These are phyloP conservation scores for Plasmodium knowlesi DNA, from an alignment of 169 alveolate species.

Conservation along the genomic window DNA sequence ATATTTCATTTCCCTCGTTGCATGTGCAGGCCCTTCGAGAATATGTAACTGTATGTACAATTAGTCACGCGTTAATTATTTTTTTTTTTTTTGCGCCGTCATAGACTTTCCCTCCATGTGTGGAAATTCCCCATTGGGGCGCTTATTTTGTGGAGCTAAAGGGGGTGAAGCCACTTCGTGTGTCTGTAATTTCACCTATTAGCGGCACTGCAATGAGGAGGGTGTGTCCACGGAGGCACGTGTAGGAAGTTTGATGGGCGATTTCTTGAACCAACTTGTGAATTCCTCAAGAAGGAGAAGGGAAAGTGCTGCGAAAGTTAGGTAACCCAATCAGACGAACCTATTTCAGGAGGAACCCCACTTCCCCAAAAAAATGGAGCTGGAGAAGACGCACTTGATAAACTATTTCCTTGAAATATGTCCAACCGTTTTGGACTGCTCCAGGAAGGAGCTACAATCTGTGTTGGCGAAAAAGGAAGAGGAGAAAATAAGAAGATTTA, in stretches of 20 bases:
- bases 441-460: conserved; percentile 84
- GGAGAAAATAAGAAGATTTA: conserved; percentile 79
- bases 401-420: conserved; percentile 86
- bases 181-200: not conserved
- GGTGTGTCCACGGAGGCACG: not conserved
- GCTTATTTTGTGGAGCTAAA: not conserved
- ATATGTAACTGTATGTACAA: not conserved
- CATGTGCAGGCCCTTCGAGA: not conserved
- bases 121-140: not conserved
- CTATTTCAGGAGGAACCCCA: not conserved
- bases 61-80: not conserved
- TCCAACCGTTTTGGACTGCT: conserved; percentile 86
- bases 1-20: not conserved
- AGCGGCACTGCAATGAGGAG: not conserved
- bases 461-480: conserved; percentile 82
- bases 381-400: conserved; percentile 83
- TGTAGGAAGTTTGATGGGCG: not conserved
- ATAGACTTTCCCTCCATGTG: not conserved
- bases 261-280: not conserved
- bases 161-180: not conserved
- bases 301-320: not conserved
- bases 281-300: not conserved
- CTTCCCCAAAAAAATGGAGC: conserved; percentile 75
- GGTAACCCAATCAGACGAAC: not conserved
- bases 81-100: not conserved